Evolutionary conservation across 192 early-diverging fungal genomes (phyloP), one percentile per base, ranked within the genome.

Genomic region (Rhizophagus clarus): DNA sequence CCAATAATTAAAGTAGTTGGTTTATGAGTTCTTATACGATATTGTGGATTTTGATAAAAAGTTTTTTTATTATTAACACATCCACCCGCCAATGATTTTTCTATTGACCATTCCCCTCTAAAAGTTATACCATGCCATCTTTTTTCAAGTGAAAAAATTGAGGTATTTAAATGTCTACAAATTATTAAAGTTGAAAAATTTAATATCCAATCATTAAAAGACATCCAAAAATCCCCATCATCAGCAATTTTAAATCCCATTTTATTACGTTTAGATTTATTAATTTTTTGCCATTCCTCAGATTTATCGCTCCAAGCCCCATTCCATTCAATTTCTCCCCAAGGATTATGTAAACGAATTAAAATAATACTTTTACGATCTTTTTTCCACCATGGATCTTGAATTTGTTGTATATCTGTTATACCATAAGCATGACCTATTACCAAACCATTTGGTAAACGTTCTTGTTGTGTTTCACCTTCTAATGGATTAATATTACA

Each of bases 161-260:
- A 61, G 11, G 72, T 66, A 29, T 82, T 73, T 26, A 88, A 22
- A 69, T 86, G 83, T 7, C 84, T 87, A 70, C 87, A 88, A 28
- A 88, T 80, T 11, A 80, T 80, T 5, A 88, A 20, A 9, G 77
- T 74, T 5, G 84, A 82, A 77, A 88, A 88, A 74, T 87, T 68
- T 40, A 70, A 47, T 24, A 81, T 66, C 68, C 88, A 88, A 63
- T 88, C 87, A 71, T 87, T 26, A 8, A 79, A 76, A 47, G 76
- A 51, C 72, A 88, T 88, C 77, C 84, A 88, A 81, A 88, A 88
- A 70, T 82, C 79, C 9, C 87, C 87, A 74, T 80, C 80, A 26
- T 84, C 67, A 24, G 79, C 84, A 28, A 68, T 32, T 10, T 51
- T 75, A 29, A 86, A 62, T 8, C 63, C 63, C 31, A 88, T 51